phyloP scores from a whole-genome alignment of 805 yeast species.

The Candida methanosorbosa region DNA sequence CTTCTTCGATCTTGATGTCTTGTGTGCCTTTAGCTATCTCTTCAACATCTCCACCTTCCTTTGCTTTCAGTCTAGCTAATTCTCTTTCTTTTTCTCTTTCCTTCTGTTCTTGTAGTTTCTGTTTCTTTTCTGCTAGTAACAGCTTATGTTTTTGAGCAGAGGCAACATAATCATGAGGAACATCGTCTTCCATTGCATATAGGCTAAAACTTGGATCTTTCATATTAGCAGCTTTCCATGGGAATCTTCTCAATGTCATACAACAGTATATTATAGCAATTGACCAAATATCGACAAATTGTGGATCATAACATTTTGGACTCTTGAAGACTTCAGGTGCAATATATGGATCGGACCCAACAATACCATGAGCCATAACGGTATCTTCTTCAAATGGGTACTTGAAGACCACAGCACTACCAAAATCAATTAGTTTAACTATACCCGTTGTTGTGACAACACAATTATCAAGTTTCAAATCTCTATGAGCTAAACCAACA shows the following conservation, averaged over 20 bases:
- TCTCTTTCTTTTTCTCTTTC: constrained; percentile 10
- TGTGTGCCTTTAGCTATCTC: background rate
- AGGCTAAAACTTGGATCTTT: constrained; percentile 64
- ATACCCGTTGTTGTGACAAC: constrained; percentile 69
- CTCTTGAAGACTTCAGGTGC: constrained; percentile 69
- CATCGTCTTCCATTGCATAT: constrained; percentile 60
- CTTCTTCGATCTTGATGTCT: background rate
- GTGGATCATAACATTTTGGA: constrained; percentile 59
- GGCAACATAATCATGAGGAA: constrained; percentile 64
- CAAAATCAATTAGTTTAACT: constrained; percentile 73
- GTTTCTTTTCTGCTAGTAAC: constrained; percentile 49
- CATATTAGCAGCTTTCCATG: constrained; percentile 76
- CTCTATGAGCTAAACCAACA: constrained; percentile 77
- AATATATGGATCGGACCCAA: constrained; percentile 80
- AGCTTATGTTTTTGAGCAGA: constrained; percentile 68
- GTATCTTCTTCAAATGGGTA: constrained; percentile 60
- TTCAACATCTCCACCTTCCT: background rate
- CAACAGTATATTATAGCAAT: constrained; percentile 79
- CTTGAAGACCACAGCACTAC: constrained; percentile 74
- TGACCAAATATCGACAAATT: constrained; percentile 78
- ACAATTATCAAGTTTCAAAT: constrained; percentile 76
- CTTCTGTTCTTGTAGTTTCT: constrained; percentile 30
- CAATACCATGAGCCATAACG: constrained; percentile 64
- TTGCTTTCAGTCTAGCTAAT: no score
- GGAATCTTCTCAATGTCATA: constrained; percentile 77